These are phyloP conservation scores for Halenospora varia DNA, from an alignment of 495 filamentous ascomycete species.

Conservation along the genomic window DNA sequence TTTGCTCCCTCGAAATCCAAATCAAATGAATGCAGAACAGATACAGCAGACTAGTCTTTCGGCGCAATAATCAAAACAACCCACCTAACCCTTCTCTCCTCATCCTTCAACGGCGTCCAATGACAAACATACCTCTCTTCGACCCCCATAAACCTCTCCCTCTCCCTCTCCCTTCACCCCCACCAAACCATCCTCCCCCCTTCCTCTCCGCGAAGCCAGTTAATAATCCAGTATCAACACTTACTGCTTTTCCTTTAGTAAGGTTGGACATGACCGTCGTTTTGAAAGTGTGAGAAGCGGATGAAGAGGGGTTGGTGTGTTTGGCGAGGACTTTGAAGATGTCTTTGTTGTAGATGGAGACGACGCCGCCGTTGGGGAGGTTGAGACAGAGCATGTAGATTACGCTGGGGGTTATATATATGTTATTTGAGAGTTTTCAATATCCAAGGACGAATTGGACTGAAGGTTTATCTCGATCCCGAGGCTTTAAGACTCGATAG, in stretches of 20 bases:
- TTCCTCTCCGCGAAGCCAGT: constrained; percentile 17
- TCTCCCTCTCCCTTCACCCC: constrained; percentile 1
- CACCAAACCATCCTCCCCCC: constrained; percentile 4
- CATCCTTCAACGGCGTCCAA: constrained; percentile 54
- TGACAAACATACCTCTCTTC: constrained; percentile 43
- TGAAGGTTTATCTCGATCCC: not conserved
- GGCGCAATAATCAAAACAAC: constrained; percentile 41
- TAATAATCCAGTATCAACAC: constrained; percentile 32
- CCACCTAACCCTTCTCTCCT: constrained; percentile 37
- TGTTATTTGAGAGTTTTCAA: not conserved
- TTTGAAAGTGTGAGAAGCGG: constrained; percentile 31
- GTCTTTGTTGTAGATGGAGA: constrained; percentile 37
- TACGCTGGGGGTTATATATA: constrained; percentile 20
- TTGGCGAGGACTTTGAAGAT: constrained; percentile 45
- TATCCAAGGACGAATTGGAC: not conserved
- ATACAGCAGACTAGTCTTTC: constrained; percentile 1
- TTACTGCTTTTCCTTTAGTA: constrained; percentile 36
- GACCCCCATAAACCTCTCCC: constrained; percentile 24
- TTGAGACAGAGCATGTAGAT: constrained; percentile 41
- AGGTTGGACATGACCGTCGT: constrained; percentile 34
- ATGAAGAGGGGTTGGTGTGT: constrained; percentile 29
- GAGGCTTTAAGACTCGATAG: not conserved
- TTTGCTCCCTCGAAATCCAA: no score
- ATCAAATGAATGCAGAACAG: no score
- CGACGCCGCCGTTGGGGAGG: constrained; percentile 24